Percentiles rank a stretch among this genome's conserved stretches.
phyloP scores from a whole-genome alignment of 768 basidiomycete species.

The Grammothele lineata region DNA sequence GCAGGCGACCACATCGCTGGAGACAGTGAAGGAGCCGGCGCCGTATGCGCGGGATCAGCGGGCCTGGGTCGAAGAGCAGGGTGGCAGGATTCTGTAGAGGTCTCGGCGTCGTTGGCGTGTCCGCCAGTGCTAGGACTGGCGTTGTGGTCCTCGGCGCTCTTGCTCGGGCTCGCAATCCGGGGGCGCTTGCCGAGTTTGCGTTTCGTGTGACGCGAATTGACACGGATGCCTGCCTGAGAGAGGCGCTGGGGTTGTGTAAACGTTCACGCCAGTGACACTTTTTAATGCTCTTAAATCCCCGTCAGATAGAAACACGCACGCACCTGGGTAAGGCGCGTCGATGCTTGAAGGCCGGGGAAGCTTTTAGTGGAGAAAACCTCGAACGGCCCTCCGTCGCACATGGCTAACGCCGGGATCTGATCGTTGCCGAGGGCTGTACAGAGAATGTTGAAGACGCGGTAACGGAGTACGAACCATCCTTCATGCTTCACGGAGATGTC shows the following conservation, averaged over 20 bases:
- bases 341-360: constrained; percentile 63
- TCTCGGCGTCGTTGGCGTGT: no score
- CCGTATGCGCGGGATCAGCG: no score
- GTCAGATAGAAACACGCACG: background rate
- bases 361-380: constrained; percentile 68
- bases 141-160: no score
- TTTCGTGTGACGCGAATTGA: constrained; percentile 55
- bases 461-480: constrained; percentile 64
- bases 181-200: constrained; percentile 40
- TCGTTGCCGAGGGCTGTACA: background rate
- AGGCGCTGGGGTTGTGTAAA: constrained; percentile 1
- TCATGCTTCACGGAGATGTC: constrained; percentile 66
- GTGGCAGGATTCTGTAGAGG: no score
- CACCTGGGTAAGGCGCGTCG: constrained; percentile 66
- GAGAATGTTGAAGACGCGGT: constrained; percentile 58
- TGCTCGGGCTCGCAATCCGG: no score
- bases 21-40: no score
- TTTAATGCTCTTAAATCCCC: no score
- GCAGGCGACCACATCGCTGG: no score
- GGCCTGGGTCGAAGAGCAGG: no score
- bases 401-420: constrained; percentile 47
- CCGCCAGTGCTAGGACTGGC: no score
- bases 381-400: constrained; percentile 61
- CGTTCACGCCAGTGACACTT: no score
- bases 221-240: constrained; percentile 48